Base-by-base conservation (phyloP, 805 yeast species). In the Ogataea glucozyma region DNA sequence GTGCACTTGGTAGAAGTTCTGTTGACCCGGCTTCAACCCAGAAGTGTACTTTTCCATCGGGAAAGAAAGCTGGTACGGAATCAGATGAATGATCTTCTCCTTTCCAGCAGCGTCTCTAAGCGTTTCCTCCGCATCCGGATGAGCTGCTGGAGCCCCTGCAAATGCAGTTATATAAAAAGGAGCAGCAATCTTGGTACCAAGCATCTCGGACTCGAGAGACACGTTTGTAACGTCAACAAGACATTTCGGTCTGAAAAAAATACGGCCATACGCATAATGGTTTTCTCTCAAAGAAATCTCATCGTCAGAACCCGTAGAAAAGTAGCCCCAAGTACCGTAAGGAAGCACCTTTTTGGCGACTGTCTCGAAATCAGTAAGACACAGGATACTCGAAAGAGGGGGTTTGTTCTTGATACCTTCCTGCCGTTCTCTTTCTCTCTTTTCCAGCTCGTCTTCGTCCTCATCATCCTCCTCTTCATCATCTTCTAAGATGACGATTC, bases 151-250 rank as follows among this genome's bases (percentile, higher is more conserved):
- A 29, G 95, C 91, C 34, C 89, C 75, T 0, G 97, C 97, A 21
- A 96, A 87, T 0, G 97, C 97, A 13, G 93, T 77, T 42, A 85
- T 78, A 57, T 89, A 90, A 60, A 91, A 87, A 10, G 98, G 98
- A 4, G 81, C 85, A 16, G 75, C 70, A 4, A 78, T 68, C 33
- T 70, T 66, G 18, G 74, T 56, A 6, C 96, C 96, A 26, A 90
- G 69, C 76, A 91, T 78, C 10, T 77, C 73, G 4, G 93, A 81
- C 3, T 79, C 61, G 23, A 78, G 56, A 50, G 83, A 86, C 26
- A 85, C 77, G 14, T 74, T 58, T 3, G 70, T 56, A 6, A 90
- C 96, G 60, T 91, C 89, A 10, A 87, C 84, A 41, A 90, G 67
- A 20, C 90, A 74, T 45, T 75, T 71, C 12, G 98, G 98, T 49